phyloP scores from a whole-genome alignment of 2,329 filamentous ascomycete genomes.

The Clathrospora elynae region DNA sequence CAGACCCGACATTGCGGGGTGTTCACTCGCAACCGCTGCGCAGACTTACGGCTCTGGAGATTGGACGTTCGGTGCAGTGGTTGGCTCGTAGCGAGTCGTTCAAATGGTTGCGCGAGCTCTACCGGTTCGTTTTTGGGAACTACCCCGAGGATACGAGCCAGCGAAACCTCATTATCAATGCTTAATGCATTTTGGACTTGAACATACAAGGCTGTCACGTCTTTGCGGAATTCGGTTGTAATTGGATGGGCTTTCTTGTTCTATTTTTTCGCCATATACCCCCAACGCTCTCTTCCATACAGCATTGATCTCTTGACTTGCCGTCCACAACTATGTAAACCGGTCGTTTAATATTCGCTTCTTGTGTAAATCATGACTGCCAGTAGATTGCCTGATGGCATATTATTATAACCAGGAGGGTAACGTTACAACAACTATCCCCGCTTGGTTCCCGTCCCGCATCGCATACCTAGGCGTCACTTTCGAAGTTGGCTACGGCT shows the following conservation, averaged over 20 bases:
- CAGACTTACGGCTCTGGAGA: conserved; percentile 72
- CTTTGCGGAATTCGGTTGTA: conserved; percentile 4
- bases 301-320: no score
- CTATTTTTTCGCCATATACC: conserved; percentile 37
- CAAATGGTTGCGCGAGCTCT: conserved; percentile 80
- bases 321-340: no score
- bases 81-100: conserved; percentile 76
- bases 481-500: no score
- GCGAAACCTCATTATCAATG: conserved; percentile 66
- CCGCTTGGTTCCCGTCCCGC: no score
- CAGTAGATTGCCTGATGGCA: no score
- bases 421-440: no score
- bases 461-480: no score
- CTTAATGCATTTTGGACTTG: conserved; percentile 24
- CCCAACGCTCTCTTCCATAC: conserved; percentile 37
- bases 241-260: conserved; percentile 18
- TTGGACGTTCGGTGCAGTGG: conserved; percentile 77
- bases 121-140: conserved; percentile 82
- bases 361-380: no score
- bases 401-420: no score
- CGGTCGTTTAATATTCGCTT: no score
- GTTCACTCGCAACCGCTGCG: conserved; percentile 58
- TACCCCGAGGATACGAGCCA: conserved; percentile 75
- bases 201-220: background rate
- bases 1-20: conserved; percentile 68